Base-by-base conservation (phyloP, 2,329 filamentous ascomycete species). In the Alternaria longipes region DNA sequence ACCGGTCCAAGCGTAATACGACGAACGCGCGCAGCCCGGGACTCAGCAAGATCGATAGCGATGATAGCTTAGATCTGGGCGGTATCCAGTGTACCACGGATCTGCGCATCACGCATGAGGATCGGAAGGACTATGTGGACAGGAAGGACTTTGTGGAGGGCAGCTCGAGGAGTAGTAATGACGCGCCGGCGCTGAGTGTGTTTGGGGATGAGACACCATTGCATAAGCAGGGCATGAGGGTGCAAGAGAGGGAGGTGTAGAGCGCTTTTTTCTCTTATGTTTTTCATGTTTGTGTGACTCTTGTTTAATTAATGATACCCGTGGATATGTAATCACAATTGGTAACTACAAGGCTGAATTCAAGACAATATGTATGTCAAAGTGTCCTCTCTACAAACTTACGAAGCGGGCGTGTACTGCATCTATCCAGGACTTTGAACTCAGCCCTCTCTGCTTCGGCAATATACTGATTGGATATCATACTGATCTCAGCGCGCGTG, bases 131-230 rank as follows among this genome's bases (percentile, higher is more conserved):
- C 5, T 52, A 34, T 12, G 3, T 24, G 4, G 54, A 58, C 4
- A 47, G 54, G 30, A 53, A 46, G 12, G 59, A 61, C 18, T 60
- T 57, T n/a, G 28, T 41, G 20, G 62, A 50, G 2, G 47, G 54
- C 1, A 69, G 67, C 52, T 69, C 66, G 41, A 57, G 65, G 46
- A 71, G 69, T 18, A 68, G 64, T 16, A 62, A 65, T 5, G 73
- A 74, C 46, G 63, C 60, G 30, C 57, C 61, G 18, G 24, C 47
- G 42, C 55, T 61, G n/a, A 63, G 61, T n/a, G 64, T 67, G 52
- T 75, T 71, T 60, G 73, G 67, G 0, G 73, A 75, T 51, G 73
- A 75, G 44, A 69, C 60, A 5, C 71, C 71, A 6, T 32, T 75
- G 44, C 64, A 67, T 20, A 72, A 71, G 60, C 36, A 61, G 16